Base-by-base conservation (phyloP, 352 stramenopile genomes). In the Thalassiosira exigua region DNA sequence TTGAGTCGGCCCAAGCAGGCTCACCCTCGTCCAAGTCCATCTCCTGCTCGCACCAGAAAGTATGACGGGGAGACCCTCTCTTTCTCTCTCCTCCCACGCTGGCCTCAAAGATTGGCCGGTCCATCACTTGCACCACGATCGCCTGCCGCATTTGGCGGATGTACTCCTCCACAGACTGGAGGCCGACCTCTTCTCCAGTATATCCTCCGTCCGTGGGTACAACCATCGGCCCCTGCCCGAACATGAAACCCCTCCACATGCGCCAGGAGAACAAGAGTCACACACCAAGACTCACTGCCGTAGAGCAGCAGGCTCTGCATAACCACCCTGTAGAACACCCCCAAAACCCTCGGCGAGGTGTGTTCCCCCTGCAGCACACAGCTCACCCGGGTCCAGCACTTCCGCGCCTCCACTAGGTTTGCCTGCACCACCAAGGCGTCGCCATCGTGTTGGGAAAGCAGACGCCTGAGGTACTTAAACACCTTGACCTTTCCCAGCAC, bases 381-480 rank as follows among this genome's bases (percentile, higher is more conserved):
- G 14, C 14, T 17, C 4, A 67, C 17, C 14, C 27, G 22, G 14
- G 5, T 21, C 57, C 57, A 67, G 3, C 19, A 17, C 7, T 17
- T 3, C 22, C 57, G 17, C 3, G 24, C 57, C 24, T 57, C 22
- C 4, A 19, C 9, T 9, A 67, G 27, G 4, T 67, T 5, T 4
- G 12, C 14, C 19, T 9, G 11, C 19, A 67, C 12, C 9, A 33
- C 57, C 12, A 24, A 7, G 27, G 14, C 11, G 26, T 67, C 57
- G 26, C 9, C 11, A 24, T 58, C 57, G 12, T 53, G 17, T 4
- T 24, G 3, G 14, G 30, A 5, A 4, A 67, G 11, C 9, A 56
- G 4, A 17, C 57, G 30, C 14, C 57, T 33, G 7, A 66, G 24
- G 19, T 66, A 66, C 26, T 66, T 53, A 39, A 66, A 66, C 11